Evolutionary conservation across 2,329 filamentous ascomycete species (phyloP), one percentile per base, ranked within the genome.

Genomic region (Colletotrichum orbiculare): DNA sequence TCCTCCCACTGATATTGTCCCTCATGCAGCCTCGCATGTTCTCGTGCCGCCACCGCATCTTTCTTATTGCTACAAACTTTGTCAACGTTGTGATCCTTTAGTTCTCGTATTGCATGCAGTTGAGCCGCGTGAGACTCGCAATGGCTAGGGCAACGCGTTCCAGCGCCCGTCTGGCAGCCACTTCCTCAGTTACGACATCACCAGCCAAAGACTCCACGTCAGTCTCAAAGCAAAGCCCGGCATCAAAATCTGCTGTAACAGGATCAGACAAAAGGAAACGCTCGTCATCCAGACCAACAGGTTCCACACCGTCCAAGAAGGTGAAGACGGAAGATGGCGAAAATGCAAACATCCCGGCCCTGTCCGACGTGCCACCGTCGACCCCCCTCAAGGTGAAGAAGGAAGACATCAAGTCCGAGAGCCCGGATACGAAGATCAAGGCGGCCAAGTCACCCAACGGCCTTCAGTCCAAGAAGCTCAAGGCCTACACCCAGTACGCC

Each of bases 381-480:
- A 64, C 60, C 39, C 60, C 64, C 4, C 37, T 66, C 13, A 67
- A 67, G 25, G 25, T 25, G 25, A 48, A 54, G 13, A 47, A 53
- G n/a, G 65, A 67, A 13, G 8, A 41, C 9, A 13, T 58, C 61
- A 59, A 67, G 53, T 25, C 59, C 34, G 45, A 68, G 56, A 53
- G 43, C 45, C n/a, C 60, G 49, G 54, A 42, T 15, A 45, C 55
- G 2, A 57, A 61, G 34, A 7, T 55, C 15, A 49, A 42, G 34
- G 10, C 43, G 7, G 35, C 60, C 52, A 59, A 49, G 41, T 64
- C 60, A 2, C 58, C 69, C 5, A 69, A 66, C 5, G 70, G 69
- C 17, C 76, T 82, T 9, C 77, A 77, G 54, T 76, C 77, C 11
- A 79, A 76, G 63, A 83, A 83, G 60, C 76, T 82, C 42, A 81